phyloP scores from a whole-genome alignment of 306 rosid species.

The Potentilla sterilis region DNA sequence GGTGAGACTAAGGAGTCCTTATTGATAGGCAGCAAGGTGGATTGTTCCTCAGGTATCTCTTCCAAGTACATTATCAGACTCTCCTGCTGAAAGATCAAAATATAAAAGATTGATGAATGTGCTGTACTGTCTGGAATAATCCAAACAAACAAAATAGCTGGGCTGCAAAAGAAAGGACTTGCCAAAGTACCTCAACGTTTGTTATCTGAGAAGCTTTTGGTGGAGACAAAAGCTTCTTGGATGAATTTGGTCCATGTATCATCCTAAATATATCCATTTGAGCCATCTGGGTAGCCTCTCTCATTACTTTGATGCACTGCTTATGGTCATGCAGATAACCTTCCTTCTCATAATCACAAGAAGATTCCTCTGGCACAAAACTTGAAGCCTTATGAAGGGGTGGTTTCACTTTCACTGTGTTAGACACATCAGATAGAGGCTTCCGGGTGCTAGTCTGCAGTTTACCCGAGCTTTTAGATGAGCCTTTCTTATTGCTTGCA shows the following conservation, averaged over 20 bases:
- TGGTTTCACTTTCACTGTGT: conserved; percentile 40
- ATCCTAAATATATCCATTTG: conserved; percentile 32
- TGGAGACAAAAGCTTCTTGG: neutral
- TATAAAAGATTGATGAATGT: neutral
- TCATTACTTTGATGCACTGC: conserved; percentile 48
- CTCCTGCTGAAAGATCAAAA: conserved; percentile 30
- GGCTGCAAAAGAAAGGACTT: neutral
- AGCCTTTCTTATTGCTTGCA: conserved; percentile 23
- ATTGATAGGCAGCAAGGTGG: neutral
- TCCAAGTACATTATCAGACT: conserved; percentile 22
- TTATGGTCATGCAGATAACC: conserved; percentile 46
- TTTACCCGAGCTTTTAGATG: conserved; percentile 39
- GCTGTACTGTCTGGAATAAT: neutral
- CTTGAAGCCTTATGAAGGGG: conserved; percentile 28
- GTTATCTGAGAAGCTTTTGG: conserved; percentile 26
- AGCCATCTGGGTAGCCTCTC: conserved; percentile 21
- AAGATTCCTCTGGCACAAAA: conserved; percentile 27
- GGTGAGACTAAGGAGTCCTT: neutral
- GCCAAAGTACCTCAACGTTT: conserved; percentile 37
- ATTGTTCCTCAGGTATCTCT: conserved; percentile 40
- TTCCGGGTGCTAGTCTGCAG: conserved; percentile 40
- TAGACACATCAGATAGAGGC: conserved; percentile 67
- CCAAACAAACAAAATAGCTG: neutral
- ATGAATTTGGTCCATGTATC: conserved; percentile 36
- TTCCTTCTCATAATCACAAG: conserved; percentile 48